These are phyloP conservation scores for Nidula niveotomentosa DNA, from an alignment of 1,284 basidiomycete species.

Conservation along the genomic window DNA sequence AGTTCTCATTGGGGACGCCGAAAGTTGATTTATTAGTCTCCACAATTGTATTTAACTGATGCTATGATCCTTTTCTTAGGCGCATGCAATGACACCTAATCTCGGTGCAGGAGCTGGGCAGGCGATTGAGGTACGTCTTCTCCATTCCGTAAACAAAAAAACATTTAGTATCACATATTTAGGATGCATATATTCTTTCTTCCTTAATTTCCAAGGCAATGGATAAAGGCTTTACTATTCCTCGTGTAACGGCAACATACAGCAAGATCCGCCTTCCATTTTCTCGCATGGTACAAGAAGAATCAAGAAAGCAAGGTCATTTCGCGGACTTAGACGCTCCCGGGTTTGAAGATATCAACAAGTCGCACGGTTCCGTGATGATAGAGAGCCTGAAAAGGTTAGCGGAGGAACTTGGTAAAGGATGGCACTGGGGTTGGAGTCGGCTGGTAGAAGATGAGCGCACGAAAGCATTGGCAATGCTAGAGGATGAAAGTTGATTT, in stretches of 20 bases:
- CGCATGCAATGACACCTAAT: not conserved
- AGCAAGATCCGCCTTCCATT: not conserved
- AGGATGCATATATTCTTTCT: not conserved
- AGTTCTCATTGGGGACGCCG: not conserved
- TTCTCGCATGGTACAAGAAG: not conserved
- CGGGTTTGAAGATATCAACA: not conserved
- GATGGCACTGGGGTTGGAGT: not conserved
- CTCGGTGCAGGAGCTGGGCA: not conserved
- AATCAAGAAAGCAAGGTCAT: not conserved
- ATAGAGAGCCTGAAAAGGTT: not conserved
- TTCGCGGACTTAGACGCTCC: not conserved
- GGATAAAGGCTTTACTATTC: not conserved
- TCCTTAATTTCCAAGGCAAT: not conserved
- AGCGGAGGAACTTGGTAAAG: not conserved
- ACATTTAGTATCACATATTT: not conserved
- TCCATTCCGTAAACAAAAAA: not conserved
- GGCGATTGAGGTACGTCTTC: not conserved
- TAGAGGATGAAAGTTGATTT: not conserved
- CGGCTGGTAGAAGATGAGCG: not conserved
- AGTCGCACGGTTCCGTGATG: not conserved
- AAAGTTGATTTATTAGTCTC: not conserved
- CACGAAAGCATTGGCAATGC: not conserved
- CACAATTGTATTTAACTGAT: not conserved
- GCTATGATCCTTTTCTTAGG: not conserved
- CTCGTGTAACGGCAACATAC: not conserved